A percentile compares a stretch with the other conserved stretches of the same genome.
Conservation (phyloP, 2,329 filamentous ascomycete species). For the Pleurostoma richardsiae region DNA sequence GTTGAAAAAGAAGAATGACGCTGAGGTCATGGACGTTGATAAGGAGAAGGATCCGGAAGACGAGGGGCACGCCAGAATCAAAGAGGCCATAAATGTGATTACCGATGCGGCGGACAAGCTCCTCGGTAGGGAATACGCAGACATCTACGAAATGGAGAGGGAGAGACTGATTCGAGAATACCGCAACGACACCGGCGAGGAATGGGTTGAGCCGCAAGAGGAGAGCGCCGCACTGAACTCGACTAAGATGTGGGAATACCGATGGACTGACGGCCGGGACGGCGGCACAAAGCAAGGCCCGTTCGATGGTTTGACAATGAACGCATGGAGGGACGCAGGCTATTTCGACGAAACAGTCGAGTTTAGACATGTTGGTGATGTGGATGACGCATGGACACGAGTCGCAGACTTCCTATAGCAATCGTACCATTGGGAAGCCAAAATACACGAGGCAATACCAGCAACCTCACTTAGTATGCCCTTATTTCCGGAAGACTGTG, state of each 20-base stretch:
- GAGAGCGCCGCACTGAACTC: constrained; percentile 22
- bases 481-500: too few species aligned
- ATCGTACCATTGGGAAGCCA: too few species aligned
- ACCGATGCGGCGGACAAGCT: constrained; percentile 88
- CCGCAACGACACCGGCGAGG: constrained; percentile 77
- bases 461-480: too few species aligned
- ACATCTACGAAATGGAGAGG: constrained; percentile 88
- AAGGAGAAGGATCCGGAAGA: constrained; percentile 51
- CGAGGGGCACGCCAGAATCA: constrained; percentile 63
- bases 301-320: constrained; percentile 81
- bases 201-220: constrained; percentile 58
- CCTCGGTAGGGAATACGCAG: constrained; percentile 73
- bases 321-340: constrained; percentile 83
- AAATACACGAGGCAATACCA: too few species aligned
- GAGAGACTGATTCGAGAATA: constrained; percentile 82
- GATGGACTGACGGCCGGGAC: constrained; percentile 86
- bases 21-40: constrained; percentile 66
- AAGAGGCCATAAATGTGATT: constrained; percentile 71
- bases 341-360: constrained; percentile 92
- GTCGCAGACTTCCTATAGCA: constrained; percentile 20
- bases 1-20: constrained; percentile 58
- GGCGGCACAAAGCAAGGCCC: constrained; percentile 76
- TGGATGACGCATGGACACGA: constrained; percentile 46
- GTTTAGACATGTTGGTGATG: constrained; percentile 55
- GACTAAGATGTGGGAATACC: constrained; percentile 73